Conservation (phyloP, 2,329 filamentous ascomycete species). For the Plenodomus biglobosus region DNA sequence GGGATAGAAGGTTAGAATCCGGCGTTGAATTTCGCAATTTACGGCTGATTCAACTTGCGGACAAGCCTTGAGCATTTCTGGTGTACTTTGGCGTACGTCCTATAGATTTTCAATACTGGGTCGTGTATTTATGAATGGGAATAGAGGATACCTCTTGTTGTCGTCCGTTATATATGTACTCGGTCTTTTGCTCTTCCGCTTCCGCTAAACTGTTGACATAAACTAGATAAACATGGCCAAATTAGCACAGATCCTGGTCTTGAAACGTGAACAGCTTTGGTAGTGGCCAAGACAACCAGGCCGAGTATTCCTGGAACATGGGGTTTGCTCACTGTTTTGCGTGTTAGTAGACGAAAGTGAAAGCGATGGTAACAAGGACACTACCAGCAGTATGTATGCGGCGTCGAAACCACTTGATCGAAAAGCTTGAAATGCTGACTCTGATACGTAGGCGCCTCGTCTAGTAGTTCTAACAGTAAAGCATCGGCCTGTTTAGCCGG, state of each 20-base stretch:
- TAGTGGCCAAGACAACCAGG: no score
- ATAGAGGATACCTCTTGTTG: conserved; percentile 59
- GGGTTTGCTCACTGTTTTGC: neutral
- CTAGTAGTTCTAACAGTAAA: conserved; percentile 73
- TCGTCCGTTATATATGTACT: conserved; percentile 85
- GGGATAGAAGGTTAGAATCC: conserved; percentile 70
- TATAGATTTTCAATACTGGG: conserved; percentile 8
- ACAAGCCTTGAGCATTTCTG: conserved; percentile 71
- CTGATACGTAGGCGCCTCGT: conserved; percentile 71
- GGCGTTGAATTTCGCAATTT: conserved; percentile 71
- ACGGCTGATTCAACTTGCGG: conserved; percentile 71
- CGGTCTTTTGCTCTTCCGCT: conserved; percentile 67
- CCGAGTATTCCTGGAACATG: neutral
- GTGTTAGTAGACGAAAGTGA: neutral
- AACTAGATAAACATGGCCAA: neutral
- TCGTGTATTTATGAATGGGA: neutral
- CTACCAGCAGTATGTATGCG: conserved; percentile 82
- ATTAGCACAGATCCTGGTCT: neutral
- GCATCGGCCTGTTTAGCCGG: conserved; percentile 69
- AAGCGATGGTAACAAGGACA: neutral
- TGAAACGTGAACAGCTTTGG: neutral
- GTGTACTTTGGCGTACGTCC: conserved; percentile 75
- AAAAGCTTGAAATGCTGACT: conserved; percentile 81
- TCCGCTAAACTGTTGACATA: conserved; percentile 71
- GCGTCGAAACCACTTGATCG: conserved; percentile 80